Percentiles rank a stretch among this genome's conserved stretches.
phyloP scores from a whole-genome alignment of 2,329 filamentous ascomycete species.

The Harringtonia lauricola region DNA sequence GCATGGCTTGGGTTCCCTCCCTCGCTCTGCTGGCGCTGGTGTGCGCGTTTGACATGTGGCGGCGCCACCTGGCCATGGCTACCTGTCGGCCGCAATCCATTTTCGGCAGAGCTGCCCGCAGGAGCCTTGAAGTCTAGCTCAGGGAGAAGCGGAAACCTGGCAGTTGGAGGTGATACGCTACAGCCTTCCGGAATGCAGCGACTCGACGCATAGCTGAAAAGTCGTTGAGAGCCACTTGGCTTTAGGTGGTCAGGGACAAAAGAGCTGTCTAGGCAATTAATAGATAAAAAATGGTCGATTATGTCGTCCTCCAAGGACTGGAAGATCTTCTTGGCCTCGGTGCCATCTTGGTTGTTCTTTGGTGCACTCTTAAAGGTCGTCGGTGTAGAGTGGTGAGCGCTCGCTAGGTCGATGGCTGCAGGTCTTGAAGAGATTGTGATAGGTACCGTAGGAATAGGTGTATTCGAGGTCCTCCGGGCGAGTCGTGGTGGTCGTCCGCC shows the following conservation, averaged over 20 bases:
- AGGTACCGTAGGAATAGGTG: no score
- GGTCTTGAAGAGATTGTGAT: background rate
- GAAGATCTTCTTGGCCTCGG: constrained; percentile 53
- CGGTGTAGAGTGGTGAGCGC: no score
- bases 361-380: no score
- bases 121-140: constrained; percentile 67
- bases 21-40: constrained; percentile 18
- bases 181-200: constrained; percentile 14
- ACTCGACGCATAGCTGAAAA: no score
- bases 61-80: constrained; percentile 29
- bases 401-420: no score
- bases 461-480: background rate
- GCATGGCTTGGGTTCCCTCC: constrained; percentile 14
- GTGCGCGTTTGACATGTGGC: background rate
- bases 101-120: constrained; percentile 67
- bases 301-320: constrained; percentile 70
- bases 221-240: background rate
- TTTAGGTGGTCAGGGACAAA: constrained; percentile 31
- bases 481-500: background rate
- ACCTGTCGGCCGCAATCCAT: constrained; percentile 74
- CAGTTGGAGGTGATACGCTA: background rate
- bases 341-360: background rate
- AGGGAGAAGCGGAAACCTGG: constrained; percentile 21
- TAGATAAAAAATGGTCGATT: constrained; percentile 53
- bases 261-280: constrained; percentile 64